Percentiles rank a stretch among this genome's conserved stretches.
Evolutionary conservation across 2,329 filamentous ascomycete species (phyloP).

Genomic region (Colletotrichum karsti): DNA sequence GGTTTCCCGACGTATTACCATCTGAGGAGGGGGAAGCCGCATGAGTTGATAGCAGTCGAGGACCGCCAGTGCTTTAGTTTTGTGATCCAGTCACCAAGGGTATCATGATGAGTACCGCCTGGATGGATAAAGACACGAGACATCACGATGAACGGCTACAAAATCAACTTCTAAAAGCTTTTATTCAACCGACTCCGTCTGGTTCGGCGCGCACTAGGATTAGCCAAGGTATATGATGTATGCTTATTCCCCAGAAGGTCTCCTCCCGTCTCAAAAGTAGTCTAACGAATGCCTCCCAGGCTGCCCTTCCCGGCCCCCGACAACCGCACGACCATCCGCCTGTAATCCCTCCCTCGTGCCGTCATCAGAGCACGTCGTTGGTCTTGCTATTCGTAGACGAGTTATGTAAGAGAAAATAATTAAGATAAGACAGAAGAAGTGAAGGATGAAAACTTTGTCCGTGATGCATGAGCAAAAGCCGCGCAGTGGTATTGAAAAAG

Average conservation of each 20-base stretch:
- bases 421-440: conserved; percentile 14
- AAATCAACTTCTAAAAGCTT: not conserved
- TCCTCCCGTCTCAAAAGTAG: not conserved
- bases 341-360: conserved; percentile 11
- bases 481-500: conserved; percentile 22
- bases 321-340: not conserved
- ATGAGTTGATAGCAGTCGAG: not conserved
- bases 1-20: conserved; percentile 62
- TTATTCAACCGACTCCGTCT: conserved; percentile 16
- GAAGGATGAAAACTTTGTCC: not conserved
- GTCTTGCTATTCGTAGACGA: conserved; percentile 19
- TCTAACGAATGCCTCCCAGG: conserved; percentile 5
- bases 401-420: conserved; percentile 18
- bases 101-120: no score
- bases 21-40: conserved; percentile 46
- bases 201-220: conserved; percentile 15
- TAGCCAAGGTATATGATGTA: conserved; percentile 20
- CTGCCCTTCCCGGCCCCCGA: not conserved
- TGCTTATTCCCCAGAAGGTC: not conserved
- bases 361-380: conserved; percentile 19
- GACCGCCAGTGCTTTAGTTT: no score
- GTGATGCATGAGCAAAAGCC: conserved; percentile 7
- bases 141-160: not conserved
- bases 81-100: no score
- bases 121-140: no score